These are phyloP conservation scores for Chrysanthemum seticuspe DNA, from an alignment of 129 eudicot genomes.

Conservation along the genomic window DNA sequence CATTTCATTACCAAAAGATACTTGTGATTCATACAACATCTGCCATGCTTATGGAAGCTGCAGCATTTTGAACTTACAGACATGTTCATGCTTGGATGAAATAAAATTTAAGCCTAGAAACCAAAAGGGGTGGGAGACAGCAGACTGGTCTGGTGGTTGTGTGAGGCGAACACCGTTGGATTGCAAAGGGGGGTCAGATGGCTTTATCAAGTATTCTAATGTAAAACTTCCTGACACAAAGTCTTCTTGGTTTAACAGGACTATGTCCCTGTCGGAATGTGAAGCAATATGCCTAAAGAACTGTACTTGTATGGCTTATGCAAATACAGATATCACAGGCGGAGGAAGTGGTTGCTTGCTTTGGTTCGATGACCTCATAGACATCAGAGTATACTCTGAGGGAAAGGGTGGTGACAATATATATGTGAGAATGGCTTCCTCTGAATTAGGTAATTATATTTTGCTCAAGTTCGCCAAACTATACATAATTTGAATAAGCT, in stretches of 20 bases:
- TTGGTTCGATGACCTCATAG: slow-evolving; percentile 17
- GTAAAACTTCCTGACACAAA: slow-evolving; percentile 12
- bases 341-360: slow-evolving; percentile 9
- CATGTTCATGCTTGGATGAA: slow-evolving; percentile 15
- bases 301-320: slow-evolving; percentile 20
- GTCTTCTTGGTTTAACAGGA: slow-evolving; percentile 11
- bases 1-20: slow-evolving; percentile 12
- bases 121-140: slow-evolving; percentile 6
- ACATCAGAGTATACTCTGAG: slow-evolving; percentile 6
- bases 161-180: slow-evolving; percentile 13
- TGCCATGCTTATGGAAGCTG: slow-evolving; percentile 20
- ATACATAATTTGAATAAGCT: no score
- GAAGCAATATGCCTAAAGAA: slow-evolving; percentile 8
- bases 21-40: slow-evolving; percentile 7
- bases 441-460: slow-evolving; percentile 7
- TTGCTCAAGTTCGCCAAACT: no score
- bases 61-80: neutral
- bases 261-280: slow-evolving; percentile 8
- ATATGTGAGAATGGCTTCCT: slow-evolving; percentile 19
- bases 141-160: slow-evolving; percentile 16
- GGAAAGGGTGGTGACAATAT: slow-evolving; percentile 10
- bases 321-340: neutral
- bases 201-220: slow-evolving; percentile 15
- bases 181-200: slow-evolving; percentile 7
- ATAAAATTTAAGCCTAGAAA: slow-evolving; percentile 10